Evolutionary conservation across 805 yeast genomes (phyloP).

Genomic region (Saccharomycopsis fermentans): DNA sequence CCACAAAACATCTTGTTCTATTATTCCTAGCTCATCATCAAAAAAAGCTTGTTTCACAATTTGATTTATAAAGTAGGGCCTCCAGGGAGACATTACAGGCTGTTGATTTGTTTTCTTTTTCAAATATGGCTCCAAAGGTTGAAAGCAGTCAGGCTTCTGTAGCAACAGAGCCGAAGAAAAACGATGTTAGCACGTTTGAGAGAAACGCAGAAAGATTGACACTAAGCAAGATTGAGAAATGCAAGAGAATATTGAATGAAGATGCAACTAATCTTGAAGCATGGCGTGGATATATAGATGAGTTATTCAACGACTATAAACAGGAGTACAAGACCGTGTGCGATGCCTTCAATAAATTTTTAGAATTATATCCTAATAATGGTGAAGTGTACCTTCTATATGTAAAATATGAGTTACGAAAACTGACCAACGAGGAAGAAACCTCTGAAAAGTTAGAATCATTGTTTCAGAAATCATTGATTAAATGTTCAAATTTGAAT

Average conservation of each 20-base stretch:
- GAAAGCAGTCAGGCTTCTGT: neutral
- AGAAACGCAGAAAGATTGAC: neutral
- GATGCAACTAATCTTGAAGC: conserved; percentile 1
- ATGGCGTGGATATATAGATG: neutral
- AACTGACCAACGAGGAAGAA: conserved; percentile 56
- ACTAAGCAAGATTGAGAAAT: neutral
- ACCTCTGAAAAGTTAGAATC: conserved; percentile 53
- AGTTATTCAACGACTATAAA: conserved; percentile 32
- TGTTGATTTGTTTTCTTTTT: neutral
- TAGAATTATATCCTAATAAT: conserved; percentile 56
- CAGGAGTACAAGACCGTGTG: conserved; percentile 45
- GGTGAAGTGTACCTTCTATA: conserved; percentile 69
- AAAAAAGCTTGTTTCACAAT: too few relatives aligned
- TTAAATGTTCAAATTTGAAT: conserved; percentile 50
- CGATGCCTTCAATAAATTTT: conserved; percentile 46
- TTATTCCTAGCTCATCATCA: too few relatives aligned
- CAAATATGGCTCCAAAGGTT: neutral
- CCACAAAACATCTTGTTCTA: too few relatives aligned
- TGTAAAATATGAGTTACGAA: conserved; percentile 49
- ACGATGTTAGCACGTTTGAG: neutral
- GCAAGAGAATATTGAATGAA: neutral
- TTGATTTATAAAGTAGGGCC: too few relatives aligned
- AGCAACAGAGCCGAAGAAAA: neutral
- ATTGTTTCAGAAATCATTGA: conserved; percentile 54
- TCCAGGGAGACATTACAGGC: too few relatives aligned